Evolutionary conservation across 805 yeast species (phyloP).

Genomic region (Wickerhamiella kazuoi): DNA sequence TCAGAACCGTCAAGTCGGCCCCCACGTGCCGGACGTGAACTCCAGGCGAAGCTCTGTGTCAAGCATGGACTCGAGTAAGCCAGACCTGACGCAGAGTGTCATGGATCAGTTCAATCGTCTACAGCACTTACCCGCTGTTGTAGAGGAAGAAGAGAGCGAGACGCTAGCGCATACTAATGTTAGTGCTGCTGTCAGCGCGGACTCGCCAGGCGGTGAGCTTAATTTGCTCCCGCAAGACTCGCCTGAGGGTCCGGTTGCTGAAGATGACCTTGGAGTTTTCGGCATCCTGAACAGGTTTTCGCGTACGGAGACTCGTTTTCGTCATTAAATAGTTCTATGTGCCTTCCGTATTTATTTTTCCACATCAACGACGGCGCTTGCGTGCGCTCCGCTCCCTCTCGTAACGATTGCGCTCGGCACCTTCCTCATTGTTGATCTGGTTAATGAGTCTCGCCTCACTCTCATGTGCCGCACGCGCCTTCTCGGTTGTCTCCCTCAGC

Average conservation of each 20-base stretch:
- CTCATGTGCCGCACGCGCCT: constrained; percentile 64
- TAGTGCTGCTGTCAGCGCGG: background rate
- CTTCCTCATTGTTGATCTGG: constrained; percentile 81
- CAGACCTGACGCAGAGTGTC: constrained; percentile 12
- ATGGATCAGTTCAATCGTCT: constrained; percentile 19
- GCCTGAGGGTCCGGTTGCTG: background rate
- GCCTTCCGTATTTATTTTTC: too few species aligned
- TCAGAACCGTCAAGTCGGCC: too few species aligned
- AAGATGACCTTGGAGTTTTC: constrained; percentile 35
- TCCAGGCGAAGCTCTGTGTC: background rate
- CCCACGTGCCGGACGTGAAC: background rate
- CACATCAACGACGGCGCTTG: background rate
- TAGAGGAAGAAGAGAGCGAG: constrained; percentile 5
- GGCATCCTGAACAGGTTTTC: constrained; percentile 72
- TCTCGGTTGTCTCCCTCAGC: constrained; percentile 56
- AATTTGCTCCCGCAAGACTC: constrained; percentile 3
- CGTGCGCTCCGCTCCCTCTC: constrained; percentile 58
- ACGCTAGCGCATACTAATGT: background rate
- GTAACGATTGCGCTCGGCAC: constrained; percentile 83
- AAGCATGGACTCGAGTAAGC: background rate
- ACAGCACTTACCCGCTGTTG: constrained; percentile 8
- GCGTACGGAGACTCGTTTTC: constrained; percentile 25
- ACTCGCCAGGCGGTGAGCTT: constrained; percentile 1
- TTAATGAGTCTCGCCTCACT: constrained; percentile 79
- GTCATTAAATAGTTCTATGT: too few species aligned